Base-by-base conservation (phyloP, 2,329 filamentous ascomycete genomes). In the Trichoderma oligosporum region DNA sequence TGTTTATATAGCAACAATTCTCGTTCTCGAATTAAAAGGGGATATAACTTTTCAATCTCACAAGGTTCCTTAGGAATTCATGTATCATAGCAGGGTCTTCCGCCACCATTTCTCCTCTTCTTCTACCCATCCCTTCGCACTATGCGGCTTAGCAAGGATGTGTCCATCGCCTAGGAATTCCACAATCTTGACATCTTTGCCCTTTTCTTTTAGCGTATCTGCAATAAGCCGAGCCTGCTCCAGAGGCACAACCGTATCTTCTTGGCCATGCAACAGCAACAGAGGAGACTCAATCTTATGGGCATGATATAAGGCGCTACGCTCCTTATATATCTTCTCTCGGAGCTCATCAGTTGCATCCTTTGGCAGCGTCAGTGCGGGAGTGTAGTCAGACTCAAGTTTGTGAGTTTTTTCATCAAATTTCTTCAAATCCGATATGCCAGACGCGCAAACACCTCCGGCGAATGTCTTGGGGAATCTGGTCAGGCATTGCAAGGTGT, bases 211-310 rank as follows among this genome's bases (percentile, higher is more conserved):
- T 20, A 82, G 70, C n/a, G 73, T 72, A 38, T 69, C 67, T 8
- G 78, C 75, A 66, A 86, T 81, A 52, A 78, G 73, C 29, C 74
- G 69, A 2, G 80, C 79, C 65, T 87, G 83, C 14, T 75, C 72
- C n/a, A 80, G 66, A 0, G 82, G 83, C 14, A 85, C 83, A 1
- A 86, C 76, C 38, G 76, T 77, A 62, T 86, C 84, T 4, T 70
- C 70, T 2, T 73, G 74, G 0, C 83, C 83, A 20, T 84, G 79
- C 4, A 86, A 62, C n/a, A 87, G 67, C 33, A 85, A 66, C 20
- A 86, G 64, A 1, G 81, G 79, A 2, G 76, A 69, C 36, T 68
- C 70, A 54, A 82, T 80, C 52, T 72, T 71, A n/a, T 74, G 70
- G 0, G 76, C 78, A 51, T 78, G 73, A 44, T 73, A 74, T 12